These are phyloP conservation scores for Sordariomycetes sp. DNA, from an alignment of 2,329 filamentous ascomycete genomes.

Conservation along the genomic window DNA sequence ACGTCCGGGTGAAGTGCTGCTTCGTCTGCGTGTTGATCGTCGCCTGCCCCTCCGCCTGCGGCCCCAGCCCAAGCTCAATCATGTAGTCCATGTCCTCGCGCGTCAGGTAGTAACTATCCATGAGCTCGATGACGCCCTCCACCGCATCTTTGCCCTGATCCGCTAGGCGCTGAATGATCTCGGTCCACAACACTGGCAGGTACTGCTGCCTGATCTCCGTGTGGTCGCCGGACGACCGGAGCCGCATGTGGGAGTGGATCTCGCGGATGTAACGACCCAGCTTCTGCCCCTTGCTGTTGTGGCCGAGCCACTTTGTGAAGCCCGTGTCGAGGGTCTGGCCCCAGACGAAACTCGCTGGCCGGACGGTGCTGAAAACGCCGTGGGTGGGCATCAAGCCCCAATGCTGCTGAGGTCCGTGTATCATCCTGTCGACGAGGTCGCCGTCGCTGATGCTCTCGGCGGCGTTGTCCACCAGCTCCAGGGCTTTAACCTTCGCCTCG, in stretches of 20 bases:
- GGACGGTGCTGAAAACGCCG: slow-evolving; percentile 88
- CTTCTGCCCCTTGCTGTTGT: slow-evolving; percentile 79
- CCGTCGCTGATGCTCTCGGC: slow-evolving; percentile 96
- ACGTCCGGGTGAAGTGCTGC: slow-evolving; percentile 78
- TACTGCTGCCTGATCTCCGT: slow-evolving; percentile 95
- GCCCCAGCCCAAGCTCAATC: slow-evolving; percentile 79
- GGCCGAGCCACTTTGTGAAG: slow-evolving; percentile 90
- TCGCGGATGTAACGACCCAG: slow-evolving; percentile 78
- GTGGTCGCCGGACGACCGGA: slow-evolving; percentile 80
- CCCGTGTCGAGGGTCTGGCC: slow-evolving; percentile 64
- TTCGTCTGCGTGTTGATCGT: slow-evolving; percentile 81
- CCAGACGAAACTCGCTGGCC: slow-evolving; percentile 77
- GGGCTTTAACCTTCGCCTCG: slow-evolving; percentile 66
- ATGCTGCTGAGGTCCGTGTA: slow-evolving; percentile 94
- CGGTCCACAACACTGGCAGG: slow-evolving; percentile 76
- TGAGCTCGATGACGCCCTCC: slow-evolving; percentile 76
- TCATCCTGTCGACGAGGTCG: slow-evolving; percentile 94
- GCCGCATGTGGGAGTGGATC: slow-evolving; percentile 93
- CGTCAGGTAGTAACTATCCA: slow-evolving; percentile 95
- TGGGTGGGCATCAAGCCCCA: slow-evolving; percentile 98
- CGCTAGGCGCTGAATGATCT: slow-evolving; percentile 64
- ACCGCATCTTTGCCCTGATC: slow-evolving; percentile 74
- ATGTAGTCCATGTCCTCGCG: slow-evolving; percentile 92
- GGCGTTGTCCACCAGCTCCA: slow-evolving; percentile 79
- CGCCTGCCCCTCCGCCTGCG: slow-evolving; percentile 64